Conservation (phyloP, 75 land plant genomes). For the Ceratopteris richardii region DNA sequence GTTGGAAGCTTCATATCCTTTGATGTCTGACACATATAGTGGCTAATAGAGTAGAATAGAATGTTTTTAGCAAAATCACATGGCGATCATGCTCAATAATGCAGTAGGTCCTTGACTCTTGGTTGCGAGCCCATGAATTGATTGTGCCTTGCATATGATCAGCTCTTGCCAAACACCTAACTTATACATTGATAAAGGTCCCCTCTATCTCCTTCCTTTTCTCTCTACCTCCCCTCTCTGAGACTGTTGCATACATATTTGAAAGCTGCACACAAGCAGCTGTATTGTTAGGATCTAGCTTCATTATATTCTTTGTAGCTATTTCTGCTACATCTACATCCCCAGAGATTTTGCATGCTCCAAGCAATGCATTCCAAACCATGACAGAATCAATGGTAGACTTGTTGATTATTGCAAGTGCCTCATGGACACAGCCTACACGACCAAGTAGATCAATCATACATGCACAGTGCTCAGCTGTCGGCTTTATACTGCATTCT, state of each 20-base stretch:
- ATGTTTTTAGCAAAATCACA: too few relatives aligned
- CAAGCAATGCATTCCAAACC: conserved; percentile 57
- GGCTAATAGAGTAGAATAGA: too few relatives aligned
- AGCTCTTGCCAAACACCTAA: too few relatives aligned
- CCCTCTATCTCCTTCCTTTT: too few relatives aligned
- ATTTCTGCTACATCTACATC: conserved; percentile 46
- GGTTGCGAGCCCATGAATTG: too few relatives aligned
- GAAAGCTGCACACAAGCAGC: conserved; percentile 54
- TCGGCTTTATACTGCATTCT: conserved; percentile 24
- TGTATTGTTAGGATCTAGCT: conserved; percentile 48
- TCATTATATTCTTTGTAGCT: conserved; percentile 35
- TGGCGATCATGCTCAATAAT: too few relatives aligned
- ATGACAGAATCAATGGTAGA: conserved; percentile 39
- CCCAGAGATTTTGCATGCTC: conserved; percentile 45
- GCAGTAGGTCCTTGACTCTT: too few relatives aligned
- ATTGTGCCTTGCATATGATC: too few relatives aligned
- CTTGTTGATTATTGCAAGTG: conserved; percentile 27
- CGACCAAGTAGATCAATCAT: conserved; percentile 56
- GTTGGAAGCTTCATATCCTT: too few relatives aligned
- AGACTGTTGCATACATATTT: conserved; percentile 51
- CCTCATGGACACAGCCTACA: conserved; percentile 42
- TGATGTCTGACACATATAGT: too few relatives aligned
- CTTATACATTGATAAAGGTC: too few relatives aligned
- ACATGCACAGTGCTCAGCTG: conserved; percentile 50
- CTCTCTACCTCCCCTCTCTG: conserved; percentile 24